These are phyloP conservation scores for Phytomonas francai DNA, from an alignment of 208 protist species.

Conservation along the genomic window DNA sequence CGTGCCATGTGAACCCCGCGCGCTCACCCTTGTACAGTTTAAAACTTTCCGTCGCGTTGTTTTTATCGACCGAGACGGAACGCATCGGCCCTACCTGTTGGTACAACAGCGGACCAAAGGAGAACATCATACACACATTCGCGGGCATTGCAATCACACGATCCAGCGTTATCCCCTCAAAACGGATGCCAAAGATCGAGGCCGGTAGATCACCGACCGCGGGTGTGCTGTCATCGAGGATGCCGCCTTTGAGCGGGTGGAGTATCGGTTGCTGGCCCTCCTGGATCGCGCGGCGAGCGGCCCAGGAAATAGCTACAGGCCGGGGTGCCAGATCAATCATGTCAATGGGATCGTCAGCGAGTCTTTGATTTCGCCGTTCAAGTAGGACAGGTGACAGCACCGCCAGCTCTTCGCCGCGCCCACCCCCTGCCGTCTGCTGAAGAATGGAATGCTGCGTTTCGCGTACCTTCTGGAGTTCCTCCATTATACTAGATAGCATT, in stretches of 20 bases:
- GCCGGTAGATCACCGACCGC: slow-evolving; percentile 25
- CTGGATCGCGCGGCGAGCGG: slow-evolving; percentile 40
- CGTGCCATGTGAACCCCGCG: slow-evolving; percentile 77
- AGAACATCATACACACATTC: slow-evolving; percentile 78
- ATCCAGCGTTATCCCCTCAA: slow-evolving; percentile 84
- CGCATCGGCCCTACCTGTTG: slow-evolving; percentile 70
- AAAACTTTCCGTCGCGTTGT: slow-evolving; percentile 32
- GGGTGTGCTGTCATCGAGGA: slow-evolving; percentile 41
- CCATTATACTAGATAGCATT: slow-evolving; percentile 74
- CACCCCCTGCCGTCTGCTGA: slow-evolving; percentile 11
- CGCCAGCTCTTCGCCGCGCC: slow-evolving; percentile 8
- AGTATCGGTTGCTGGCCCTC: slow-evolving; percentile 66
- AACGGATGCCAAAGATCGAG: slow-evolving; percentile 70
- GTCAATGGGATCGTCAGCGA: slow-evolving; percentile 40
- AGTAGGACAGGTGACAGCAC: slow-evolving; percentile 30
- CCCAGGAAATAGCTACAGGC: slow-evolving; percentile 63
- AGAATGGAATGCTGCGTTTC: slow-evolving; percentile 61
- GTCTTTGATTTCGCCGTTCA: slow-evolving; percentile 33
- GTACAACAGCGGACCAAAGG: slow-evolving; percentile 71
- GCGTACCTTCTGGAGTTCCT: slow-evolving; percentile 74
- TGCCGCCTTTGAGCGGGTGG: slow-evolving; percentile 50
- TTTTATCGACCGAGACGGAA: slow-evolving; percentile 43
- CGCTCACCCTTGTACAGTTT: slow-evolving; percentile 42
- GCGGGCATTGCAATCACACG: slow-evolving; percentile 38
- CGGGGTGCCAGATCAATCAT: slow-evolving; percentile 65